Evolutionary conservation across 2,329 filamentous ascomycete species (phyloP).

Genomic region (Pyrenophora seminiperda): DNA sequence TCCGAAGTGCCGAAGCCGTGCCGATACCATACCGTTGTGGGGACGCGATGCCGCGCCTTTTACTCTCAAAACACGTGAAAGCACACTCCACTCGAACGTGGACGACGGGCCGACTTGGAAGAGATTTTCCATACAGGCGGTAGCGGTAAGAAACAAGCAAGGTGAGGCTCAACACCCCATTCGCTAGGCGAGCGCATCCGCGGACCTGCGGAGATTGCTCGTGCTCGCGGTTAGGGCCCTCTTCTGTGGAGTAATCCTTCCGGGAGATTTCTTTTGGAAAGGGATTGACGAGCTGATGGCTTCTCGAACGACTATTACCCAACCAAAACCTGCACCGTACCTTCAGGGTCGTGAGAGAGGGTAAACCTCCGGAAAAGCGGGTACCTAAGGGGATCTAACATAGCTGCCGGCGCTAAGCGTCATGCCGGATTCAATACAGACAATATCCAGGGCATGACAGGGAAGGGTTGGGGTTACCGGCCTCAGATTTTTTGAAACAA

Average conservation of each 20-base stretch:
- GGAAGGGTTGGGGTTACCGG: not conserved
- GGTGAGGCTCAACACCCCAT: too few relatives aligned
- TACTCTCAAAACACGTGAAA: not conserved
- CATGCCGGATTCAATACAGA: not conserved
- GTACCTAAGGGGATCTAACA: not conserved
- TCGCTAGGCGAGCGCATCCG: not conserved
- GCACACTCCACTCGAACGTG: not conserved
- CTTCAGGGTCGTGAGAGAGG: not conserved
- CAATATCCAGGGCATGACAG: not conserved
- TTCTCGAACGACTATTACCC: too few relatives aligned
- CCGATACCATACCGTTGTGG: not conserved
- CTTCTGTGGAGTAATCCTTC: too few relatives aligned
- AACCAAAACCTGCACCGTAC: too few relatives aligned
- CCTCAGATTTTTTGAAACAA: not conserved
- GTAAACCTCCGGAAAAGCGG: not conserved
- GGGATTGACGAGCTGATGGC: too few relatives aligned
- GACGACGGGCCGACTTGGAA: slow-evolving; percentile 7
- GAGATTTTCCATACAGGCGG: not conserved
- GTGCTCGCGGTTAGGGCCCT: too few relatives aligned
- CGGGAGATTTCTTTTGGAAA: too few relatives aligned
- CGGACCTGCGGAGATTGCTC: too few relatives aligned
- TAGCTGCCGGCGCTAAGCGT: slow-evolving; percentile 1
- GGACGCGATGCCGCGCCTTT: not conserved
- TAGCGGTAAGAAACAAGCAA: not conserved
- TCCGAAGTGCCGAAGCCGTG: not conserved